Percentiles rank a stretch among this genome's conserved stretches.
Evolutionary conservation across 1,139 yeast genomes (phyloP).

Genomic region (Suhomyces guaymorum): DNA sequence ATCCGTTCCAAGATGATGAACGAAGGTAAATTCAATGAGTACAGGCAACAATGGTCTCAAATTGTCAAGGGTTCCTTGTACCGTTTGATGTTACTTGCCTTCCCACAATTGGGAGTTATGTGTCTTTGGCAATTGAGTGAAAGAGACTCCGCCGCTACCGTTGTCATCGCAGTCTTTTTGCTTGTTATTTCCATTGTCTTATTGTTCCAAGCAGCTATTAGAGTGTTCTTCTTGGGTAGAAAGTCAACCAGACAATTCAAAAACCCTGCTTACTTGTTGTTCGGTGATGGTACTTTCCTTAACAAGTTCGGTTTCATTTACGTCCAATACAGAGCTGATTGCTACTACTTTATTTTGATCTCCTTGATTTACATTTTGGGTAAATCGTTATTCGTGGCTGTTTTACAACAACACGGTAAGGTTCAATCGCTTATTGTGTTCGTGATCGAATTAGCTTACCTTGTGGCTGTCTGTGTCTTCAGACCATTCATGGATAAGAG

Average conservation of each 20-base stretch:
- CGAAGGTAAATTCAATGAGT: constrained; percentile 69
- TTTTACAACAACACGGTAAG: constrained; percentile 76
- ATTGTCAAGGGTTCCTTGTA: constrained; percentile 86
- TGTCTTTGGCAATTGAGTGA: constrained; percentile 88
- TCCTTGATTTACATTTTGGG: constrained; percentile 64
- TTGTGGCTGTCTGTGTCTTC: constrained; percentile 61
- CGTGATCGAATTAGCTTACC: constrained; percentile 69
- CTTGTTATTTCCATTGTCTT: constrained; percentile 58
- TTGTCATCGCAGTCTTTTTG: constrained; percentile 74
- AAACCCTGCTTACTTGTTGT: constrained; percentile 90
- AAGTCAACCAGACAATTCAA: constrained; percentile 71
- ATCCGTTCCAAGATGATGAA: constrained; percentile 62
- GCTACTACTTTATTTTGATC: constrained; percentile 77
- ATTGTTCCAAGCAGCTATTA: constrained; percentile 69
- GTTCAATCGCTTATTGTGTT: constrained; percentile 79
- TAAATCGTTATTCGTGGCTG: constrained; percentile 83
- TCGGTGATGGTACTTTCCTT: constrained; percentile 77
- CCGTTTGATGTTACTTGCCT: constrained; percentile 76
- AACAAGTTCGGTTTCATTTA: constrained; percentile 92
- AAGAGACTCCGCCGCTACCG: constrained; percentile 80
- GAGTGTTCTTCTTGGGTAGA: constrained; percentile 72
- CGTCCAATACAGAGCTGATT: constrained; percentile 86
- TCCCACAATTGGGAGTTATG: constrained; percentile 81
- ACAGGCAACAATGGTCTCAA: constrained; percentile 76
- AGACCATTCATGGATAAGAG: constrained; percentile 95